Base-by-base conservation (phyloP, 768 basidiomycete species). In the Amanita rimosa region DNA sequence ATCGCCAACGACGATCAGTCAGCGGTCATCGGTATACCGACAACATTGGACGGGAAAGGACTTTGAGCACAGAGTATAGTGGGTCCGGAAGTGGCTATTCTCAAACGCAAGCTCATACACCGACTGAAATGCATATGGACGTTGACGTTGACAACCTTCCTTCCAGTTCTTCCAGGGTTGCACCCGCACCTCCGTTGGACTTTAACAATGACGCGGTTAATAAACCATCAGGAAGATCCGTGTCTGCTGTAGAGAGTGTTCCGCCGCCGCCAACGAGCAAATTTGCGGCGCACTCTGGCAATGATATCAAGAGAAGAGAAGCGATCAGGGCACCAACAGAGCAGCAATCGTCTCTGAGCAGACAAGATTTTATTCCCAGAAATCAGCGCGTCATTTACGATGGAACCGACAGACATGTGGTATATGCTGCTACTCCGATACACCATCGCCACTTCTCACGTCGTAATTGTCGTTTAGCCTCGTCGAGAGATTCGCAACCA, bases 401-500 rank as follows among this genome's bases (percentile, higher is more conserved):
- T 6, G 33, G 48, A n/a, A 21, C 50, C 21, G 50, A 51, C 44
- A 46, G 44, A 42, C 50, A 51, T 44, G 50, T 44, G 38, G 43
- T 44, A 42, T 45, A 40, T 51, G 31, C 49, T 49, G 17, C 39
- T 37, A 34, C 35, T 50, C 29, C 49, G 33, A 37, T 44, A 24
- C 24, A 22, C 34, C 49, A 9, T 10, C 29, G 19, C 35, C 44
- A 38, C 17, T 33, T 41, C 44, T 44, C 36, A 51, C 24, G 11
- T 45, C 34, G 19, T 24, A 17, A 27, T 40, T 44, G 24, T 44
- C 41, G 14, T 45, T 42, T 39, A 51, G 44, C 26, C 44, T 35
- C 61, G 62, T 21, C 57, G 60, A 26, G 62, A 64, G 0, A 52
- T 47, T 24, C 56, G 59, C 37, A 52, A 55, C n/a, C 60, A 62